Percentiles rank a stretch among this genome's conserved stretches.
Evolutionary conservation across 148 eudicot species (phyloP).

Genomic region (Bassia scoparia): DNA sequence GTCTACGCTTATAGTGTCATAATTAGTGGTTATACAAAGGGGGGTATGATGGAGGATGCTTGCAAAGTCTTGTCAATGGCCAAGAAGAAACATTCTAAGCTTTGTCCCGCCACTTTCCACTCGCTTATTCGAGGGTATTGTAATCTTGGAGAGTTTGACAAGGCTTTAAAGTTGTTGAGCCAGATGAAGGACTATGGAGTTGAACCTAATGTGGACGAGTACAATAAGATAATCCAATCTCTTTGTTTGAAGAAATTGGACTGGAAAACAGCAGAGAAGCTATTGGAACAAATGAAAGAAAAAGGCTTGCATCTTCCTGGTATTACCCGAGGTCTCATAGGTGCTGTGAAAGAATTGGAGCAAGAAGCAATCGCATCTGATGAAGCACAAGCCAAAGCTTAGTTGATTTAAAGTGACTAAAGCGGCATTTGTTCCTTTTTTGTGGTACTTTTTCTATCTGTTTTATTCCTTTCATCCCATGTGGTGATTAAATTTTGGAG

Average conservation of each 20-base stretch:
- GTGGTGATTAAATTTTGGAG: slow-evolving; percentile 13
- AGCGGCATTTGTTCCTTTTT: slow-evolving; percentile 1
- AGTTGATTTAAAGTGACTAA: slow-evolving; percentile 19
- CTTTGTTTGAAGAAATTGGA: slow-evolving; percentile 85
- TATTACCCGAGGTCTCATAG: slow-evolving; percentile 58
- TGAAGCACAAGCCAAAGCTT: slow-evolving; percentile 33
- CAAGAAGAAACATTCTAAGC: slow-evolving; percentile 54
- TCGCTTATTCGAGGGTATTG: slow-evolving; percentile 77
- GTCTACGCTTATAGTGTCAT: slow-evolving; percentile 71
- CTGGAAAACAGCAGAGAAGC: slow-evolving; percentile 77
- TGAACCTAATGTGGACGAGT: slow-evolving; percentile 66
- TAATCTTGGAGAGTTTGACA: slow-evolving; percentile 66
- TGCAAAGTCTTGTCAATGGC: slow-evolving; percentile 64
- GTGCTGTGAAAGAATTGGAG: slow-evolving; percentile 68
- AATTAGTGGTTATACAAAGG: slow-evolving; percentile 70
- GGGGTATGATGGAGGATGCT: slow-evolving; percentile 77
- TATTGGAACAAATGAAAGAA: slow-evolving; percentile 59
- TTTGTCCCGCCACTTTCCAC: slow-evolving; percentile 62
- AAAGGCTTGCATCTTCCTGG: slow-evolving; percentile 68
- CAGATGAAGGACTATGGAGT: slow-evolving; percentile 76
- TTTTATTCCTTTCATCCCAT: slow-evolving; percentile 11
- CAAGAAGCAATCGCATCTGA: slow-evolving; percentile 40
- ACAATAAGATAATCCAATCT: slow-evolving; percentile 74
- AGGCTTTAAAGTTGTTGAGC: slow-evolving; percentile 59
- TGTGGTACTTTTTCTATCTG: slow-evolving; percentile 24